These are phyloP conservation scores for Aspergillus intermedius DNA, from an alignment of 2,329 filamentous ascomycete genomes.

Conservation along the genomic window DNA sequence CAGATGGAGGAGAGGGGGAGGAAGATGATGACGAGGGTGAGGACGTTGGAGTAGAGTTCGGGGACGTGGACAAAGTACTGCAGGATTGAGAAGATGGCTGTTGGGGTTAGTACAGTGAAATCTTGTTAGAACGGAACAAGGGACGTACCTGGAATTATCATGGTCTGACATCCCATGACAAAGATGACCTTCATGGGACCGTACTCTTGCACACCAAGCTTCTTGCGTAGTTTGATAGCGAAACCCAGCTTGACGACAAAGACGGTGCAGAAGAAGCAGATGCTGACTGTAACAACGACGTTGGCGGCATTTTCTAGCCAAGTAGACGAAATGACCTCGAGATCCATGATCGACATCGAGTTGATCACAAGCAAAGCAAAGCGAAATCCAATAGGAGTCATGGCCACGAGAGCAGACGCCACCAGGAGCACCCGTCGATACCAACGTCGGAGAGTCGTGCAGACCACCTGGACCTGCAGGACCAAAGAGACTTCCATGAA, in stretches of 20 bases:
- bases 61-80: slow-evolving; percentile 48
- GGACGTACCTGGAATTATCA: slow-evolving; percentile 54
- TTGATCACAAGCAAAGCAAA: slow-evolving; percentile 48
- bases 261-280: slow-evolving; percentile 57
- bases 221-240: slow-evolving; percentile 50
- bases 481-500: slow-evolving; percentile 55
- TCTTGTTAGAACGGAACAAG: background rate
- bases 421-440: slow-evolving; percentile 43
- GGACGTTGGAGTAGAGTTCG: slow-evolving; percentile 49
- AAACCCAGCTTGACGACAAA: slow-evolving; percentile 57
- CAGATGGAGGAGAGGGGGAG: slow-evolving; percentile 62
- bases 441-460: slow-evolving; percentile 41
- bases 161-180: slow-evolving; percentile 61
- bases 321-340: slow-evolving; percentile 22
- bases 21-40: slow-evolving; percentile 56
- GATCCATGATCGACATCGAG: slow-evolving; percentile 32
- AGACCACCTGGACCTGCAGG: slow-evolving; percentile 59
- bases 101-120: slow-evolving; percentile 10
- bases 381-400: slow-evolving; percentile 49
- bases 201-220: slow-evolving; percentile 54
- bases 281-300: slow-evolving; percentile 49
- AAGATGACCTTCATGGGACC: slow-evolving; percentile 62
- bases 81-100: slow-evolving; percentile 56
- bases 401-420: slow-evolving; percentile 44
- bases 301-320: slow-evolving; percentile 43